Evolutionary conservation across 805 yeast genomes (phyloP).

Genomic region (Yamadazyma akitaensis): DNA sequence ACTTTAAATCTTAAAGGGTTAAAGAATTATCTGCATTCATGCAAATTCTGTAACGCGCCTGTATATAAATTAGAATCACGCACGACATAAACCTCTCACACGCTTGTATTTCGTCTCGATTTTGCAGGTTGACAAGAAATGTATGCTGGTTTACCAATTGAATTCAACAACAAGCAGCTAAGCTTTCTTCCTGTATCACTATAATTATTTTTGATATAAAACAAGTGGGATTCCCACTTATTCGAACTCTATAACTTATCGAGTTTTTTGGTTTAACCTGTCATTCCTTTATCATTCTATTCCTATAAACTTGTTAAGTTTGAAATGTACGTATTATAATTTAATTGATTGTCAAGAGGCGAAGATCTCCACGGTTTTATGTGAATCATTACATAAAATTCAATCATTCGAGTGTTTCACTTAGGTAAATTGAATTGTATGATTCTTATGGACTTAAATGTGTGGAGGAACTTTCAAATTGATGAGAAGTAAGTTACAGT

Average conservation of each 20-base stretch:
- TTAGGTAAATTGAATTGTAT: too few relatives aligned
- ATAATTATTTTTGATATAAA: slow-evolving; percentile 4
- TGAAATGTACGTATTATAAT: slow-evolving; percentile 9
- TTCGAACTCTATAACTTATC: slow-evolving; percentile 2
- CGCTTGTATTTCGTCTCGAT: background rate
- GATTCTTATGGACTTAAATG: too few relatives aligned
- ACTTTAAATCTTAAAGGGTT: background rate
- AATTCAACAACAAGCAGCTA: slow-evolving; percentile 5
- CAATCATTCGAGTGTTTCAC: too few relatives aligned
- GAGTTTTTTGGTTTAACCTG: slow-evolving; percentile 17
- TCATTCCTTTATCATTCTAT: slow-evolving; percentile 14
- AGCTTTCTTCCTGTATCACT: background rate
- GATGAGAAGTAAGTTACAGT: too few relatives aligned
- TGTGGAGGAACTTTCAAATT: too few relatives aligned
- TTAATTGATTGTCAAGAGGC: background rate
- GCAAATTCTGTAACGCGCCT: background rate
- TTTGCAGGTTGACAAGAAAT: slow-evolving; percentile 9
- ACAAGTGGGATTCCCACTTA: background rate
- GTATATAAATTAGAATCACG: background rate
- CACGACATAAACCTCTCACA: background rate
- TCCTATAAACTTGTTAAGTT: slow-evolving; percentile 2
- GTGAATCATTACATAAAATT: too few relatives aligned
- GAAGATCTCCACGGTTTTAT: too few relatives aligned
- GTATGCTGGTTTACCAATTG: slow-evolving; percentile 3
- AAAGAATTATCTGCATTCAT: background rate